Evolutionary conservation across 257 asterid species (phyloP), one percentile per base, ranked within the genome.

Genomic region (Solanum ossicruentum): DNA sequence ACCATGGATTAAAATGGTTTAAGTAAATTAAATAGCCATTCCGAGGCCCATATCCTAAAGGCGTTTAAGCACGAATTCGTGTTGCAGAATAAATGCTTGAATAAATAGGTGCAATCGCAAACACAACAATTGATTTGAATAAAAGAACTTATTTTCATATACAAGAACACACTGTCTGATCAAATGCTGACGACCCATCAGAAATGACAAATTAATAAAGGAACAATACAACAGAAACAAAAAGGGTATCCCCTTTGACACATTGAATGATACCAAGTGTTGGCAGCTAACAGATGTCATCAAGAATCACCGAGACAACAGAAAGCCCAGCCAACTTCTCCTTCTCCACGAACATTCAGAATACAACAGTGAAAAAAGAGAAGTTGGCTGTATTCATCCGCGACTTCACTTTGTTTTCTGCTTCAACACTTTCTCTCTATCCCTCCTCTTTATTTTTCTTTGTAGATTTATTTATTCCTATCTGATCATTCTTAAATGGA

Each of bases 211-310:
- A 47, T 36, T 85, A 83, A 83, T n/a, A 77, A 15, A 51, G 17
- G 65, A 57, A 69, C 28, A 9, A 1, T 55, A 49, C 67, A 65
- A 49, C 28, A 28, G 60, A 80, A 51, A 41, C 8, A 23, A 75
- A 75, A 75, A 49, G 61, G 66, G 13, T 41, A 54, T 23, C 32
- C 54, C 60, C 20, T 66, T 21, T 39, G 69, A 87, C 67, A 81
- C 84, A 87, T 56, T 75, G 85, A 71, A 84, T 60, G 85, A 71
- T 75, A 87, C 73, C 52, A 79, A 70, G 21, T 32, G 26, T 70
- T 47, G 60, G 60, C 56, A 72, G 80, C 20, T 43, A 43, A 71
- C 52, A 73, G 12, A 73, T 73, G 58, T 23, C 81, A 49, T 49
- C 82, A 49, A 49, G 61, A 49, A 49, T 73, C 57, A 45, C 61